These are phyloP conservation scores for Naganishia sp. DNA, from an alignment of 1,284 basidiomycete species.

Conservation along the genomic window DNA sequence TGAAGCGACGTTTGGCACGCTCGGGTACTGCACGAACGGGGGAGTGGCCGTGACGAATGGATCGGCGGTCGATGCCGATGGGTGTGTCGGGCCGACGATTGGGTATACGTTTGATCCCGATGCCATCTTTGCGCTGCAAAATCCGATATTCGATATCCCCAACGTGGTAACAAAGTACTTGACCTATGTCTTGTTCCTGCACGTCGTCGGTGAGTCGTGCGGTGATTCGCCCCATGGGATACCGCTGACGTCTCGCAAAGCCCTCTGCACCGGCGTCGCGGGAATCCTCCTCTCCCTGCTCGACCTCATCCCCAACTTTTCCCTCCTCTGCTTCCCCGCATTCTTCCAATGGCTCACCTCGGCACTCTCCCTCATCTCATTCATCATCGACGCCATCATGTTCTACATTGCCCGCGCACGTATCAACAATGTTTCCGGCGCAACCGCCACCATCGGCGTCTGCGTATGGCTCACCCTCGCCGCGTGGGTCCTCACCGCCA, in stretches of 20 bases:
- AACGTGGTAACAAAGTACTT: constrained; percentile 79
- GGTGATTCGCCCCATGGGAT: no score
- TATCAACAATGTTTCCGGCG: constrained; percentile 68
- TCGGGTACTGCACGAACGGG: constrained; percentile 73
- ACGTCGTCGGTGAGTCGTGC: constrained; percentile 62
- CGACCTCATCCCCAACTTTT: constrained; percentile 79
- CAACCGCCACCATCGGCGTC: constrained; percentile 71
- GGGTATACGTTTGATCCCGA: constrained; percentile 85
- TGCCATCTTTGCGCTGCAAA: constrained; percentile 64
- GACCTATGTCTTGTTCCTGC: constrained; percentile 84
- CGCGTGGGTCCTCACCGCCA: constrained; percentile 77
- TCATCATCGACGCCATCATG: constrained; percentile 80
- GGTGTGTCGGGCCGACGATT: constrained; percentile 72
- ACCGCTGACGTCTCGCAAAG: constrained; percentile 64
- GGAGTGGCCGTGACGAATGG: background rate
- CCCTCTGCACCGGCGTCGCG: constrained; percentile 68
- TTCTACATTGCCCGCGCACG: constrained; percentile 80
- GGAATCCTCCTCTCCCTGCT: constrained; percentile 76
- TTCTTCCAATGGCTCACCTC: constrained; percentile 75
- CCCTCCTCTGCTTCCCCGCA: constrained; percentile 79
- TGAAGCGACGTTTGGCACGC: constrained; percentile 73
- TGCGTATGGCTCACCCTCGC: constrained; percentile 83
- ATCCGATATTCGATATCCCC: constrained; percentile 78
- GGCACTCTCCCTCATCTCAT: constrained; percentile 69
- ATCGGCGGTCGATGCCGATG: constrained; percentile 52